Base-by-base conservation (phyloP, 106 monocot species). In the Apostasia ramifera region DNA sequence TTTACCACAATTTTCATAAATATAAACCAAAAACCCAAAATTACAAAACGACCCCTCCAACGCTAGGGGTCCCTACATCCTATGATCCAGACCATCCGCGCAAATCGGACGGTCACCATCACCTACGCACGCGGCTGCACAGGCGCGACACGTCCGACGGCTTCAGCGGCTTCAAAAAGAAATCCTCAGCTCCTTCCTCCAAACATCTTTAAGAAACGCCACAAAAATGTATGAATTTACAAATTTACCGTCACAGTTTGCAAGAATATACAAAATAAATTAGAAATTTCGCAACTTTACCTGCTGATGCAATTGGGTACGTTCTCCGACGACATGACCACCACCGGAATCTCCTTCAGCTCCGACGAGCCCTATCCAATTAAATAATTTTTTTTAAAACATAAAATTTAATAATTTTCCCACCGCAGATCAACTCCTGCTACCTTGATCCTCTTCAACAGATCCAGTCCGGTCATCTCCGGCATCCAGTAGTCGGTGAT, bases 401-500 rank as follows among this genome's bases (percentile, higher is more conserved):
- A 47, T 3, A 61, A 44, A 61, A 3, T 41, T 56, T 59, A 59
- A 5, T 6, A 61, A 61, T 9, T 42, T 41, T 50, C 0, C 50
- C 6, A 26, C 26, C 0, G 26, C 26, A 26, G 26, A 26, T 26
- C 1, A 55, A 41, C 13, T 9, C n/a, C 37, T 39, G 5, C 10
- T 47, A 87, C 93, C 87, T 94, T 94, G 51, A 94, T 75, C 14
- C 65, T 54, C 55, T 90, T 90, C 40, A 94, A 87, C 12, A 94
- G 94, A 44, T 94, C 94, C 65, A 82, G 88, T 0, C 94, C 94
- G 1, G 90, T 94, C 94, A 94, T 94, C 72, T 83, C 94, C 37
- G 94, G 94, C 94, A 94, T 94, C 84, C 82, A 89, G 66, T 94
- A 94, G 60, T 94, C 93, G 4, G 93, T 94, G 39, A 94, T 85